A percentile compares a stretch with the other conserved stretches of the same genome.
Conservation (phyloP, 108 stramenopile species). For the Pseudonitzschia multiseries region DNA sequence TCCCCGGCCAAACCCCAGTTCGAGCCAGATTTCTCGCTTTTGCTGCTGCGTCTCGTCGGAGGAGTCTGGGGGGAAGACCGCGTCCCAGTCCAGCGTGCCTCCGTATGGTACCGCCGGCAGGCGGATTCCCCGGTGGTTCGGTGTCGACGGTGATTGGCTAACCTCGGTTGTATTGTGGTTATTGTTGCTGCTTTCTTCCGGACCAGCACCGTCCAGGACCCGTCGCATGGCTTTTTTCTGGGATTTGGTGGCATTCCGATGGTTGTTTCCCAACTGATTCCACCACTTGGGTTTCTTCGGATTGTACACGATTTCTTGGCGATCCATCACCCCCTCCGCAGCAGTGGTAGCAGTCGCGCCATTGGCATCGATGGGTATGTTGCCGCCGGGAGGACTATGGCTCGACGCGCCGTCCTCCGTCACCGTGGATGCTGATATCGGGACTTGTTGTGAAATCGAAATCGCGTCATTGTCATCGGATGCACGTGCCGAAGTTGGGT, state of each 20-base stretch:
- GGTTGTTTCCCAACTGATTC: slow-evolving; percentile 40
- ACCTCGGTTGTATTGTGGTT: neutral
- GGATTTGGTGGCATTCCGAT: slow-evolving; percentile 49
- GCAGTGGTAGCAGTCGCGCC: no score
- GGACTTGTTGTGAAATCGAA: no score
- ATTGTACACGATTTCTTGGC: slow-evolving; percentile 24
- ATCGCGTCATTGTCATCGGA: no score
- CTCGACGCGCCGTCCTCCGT: no score
- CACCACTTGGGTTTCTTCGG: slow-evolving; percentile 77
- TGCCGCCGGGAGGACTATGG: no score
- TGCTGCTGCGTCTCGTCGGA: neutral
- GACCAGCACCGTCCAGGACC: slow-evolving; percentile 34
- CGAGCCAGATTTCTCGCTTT: slow-evolving; percentile 50
- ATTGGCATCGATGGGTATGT: no score
- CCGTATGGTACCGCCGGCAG: slow-evolving; percentile 25
- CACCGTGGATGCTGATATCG: no score
- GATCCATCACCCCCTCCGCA: no score
- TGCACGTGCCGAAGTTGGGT: no score
- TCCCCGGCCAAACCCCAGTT: slow-evolving; percentile 75
- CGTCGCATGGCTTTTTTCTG: slow-evolving; percentile 56
- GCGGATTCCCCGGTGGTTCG: slow-evolving; percentile 5
- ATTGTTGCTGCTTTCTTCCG: neutral
- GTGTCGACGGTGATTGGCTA: no score
- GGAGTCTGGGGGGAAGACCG: slow-evolving; percentile 19
- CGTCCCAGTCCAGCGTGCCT: slow-evolving; percentile 31